These are phyloP conservation scores for Pseudozyma tsukubaensis DNA, from an alignment of 1,284 basidiomycete genomes.

Conservation along the genomic window DNA sequence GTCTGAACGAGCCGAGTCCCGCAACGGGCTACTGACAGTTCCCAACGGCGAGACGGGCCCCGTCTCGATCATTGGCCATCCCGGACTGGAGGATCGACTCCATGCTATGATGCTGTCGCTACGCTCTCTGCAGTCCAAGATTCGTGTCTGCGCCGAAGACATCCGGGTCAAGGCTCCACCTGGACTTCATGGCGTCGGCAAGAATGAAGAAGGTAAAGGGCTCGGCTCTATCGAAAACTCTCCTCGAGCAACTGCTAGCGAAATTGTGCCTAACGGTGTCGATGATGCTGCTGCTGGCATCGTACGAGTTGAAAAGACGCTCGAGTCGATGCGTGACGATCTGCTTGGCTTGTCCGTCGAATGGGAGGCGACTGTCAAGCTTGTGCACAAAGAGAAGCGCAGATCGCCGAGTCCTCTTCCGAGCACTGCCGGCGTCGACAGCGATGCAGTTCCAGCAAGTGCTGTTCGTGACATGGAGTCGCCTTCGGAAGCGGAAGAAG, in stretches of 20 bases:
- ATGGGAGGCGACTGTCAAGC: constrained; percentile 62
- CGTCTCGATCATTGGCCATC: constrained; percentile 23
- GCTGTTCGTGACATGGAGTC: constrained; percentile 42
- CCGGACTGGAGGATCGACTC: constrained; percentile 59
- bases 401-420: constrained; percentile 29
- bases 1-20: constrained; percentile 13
- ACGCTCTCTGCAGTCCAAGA: constrained; percentile 66
- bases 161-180: constrained; percentile 39
- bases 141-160: constrained; percentile 63
- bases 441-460: constrained; percentile 14
- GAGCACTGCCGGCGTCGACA: constrained; percentile 21
- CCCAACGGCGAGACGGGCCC: background rate
- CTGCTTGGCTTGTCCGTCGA: constrained; percentile 57
- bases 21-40: constrained; percentile 8
- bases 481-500: constrained; percentile 58
- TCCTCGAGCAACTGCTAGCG: background rate
- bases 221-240: no score
- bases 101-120: constrained; percentile 58
- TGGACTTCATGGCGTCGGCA: constrained; percentile 53
- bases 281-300: constrained; percentile 17
- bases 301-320: constrained; percentile 41
- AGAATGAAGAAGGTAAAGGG: background rate
- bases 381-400: constrained; percentile 47
- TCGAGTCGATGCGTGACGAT: constrained; percentile 63
- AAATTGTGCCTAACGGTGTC: background rate